phyloP scores from a whole-genome alignment of 352 stramenopile genomes.

The Blastocystis sp. region DNA sequence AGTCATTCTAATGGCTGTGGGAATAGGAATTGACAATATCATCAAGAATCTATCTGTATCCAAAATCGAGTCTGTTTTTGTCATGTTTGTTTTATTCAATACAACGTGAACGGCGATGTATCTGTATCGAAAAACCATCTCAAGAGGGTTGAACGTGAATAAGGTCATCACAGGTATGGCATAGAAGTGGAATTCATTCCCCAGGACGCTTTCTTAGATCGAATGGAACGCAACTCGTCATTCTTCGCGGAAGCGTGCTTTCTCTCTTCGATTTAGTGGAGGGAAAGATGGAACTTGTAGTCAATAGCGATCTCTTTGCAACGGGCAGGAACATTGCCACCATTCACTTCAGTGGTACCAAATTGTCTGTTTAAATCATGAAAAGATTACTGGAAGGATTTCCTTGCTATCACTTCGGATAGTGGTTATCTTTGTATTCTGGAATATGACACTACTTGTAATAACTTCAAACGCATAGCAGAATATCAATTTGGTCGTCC shows the following conservation, averaged over 20 bases:
- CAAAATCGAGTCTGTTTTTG: too few species aligned
- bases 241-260: constrained; percentile 28
- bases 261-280: constrained; percentile 21
- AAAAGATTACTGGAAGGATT: constrained; percentile 41
- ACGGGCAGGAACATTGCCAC: background rate
- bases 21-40: too few species aligned
- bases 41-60: too few species aligned
- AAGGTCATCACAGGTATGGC: background rate
- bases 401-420: constrained; percentile 43
- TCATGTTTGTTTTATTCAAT: too few species aligned
- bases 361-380: background rate
- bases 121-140: constrained; percentile 5
- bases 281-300: background rate
- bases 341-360: background rate
- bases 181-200: background rate
- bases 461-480: background rate
- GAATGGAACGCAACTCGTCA: constrained; percentile 9
- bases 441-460: background rate
- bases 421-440: constrained; percentile 51
- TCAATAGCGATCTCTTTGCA: constrained; percentile 18
- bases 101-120: background rate
- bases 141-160: constrained; percentile 17
- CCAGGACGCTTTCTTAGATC: constrained; percentile 32
- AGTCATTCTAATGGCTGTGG: too few species aligned
- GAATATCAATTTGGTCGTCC: constrained; percentile 25